Percentiles rank a stretch among this genome's conserved stretches.
Conservation (phyloP, 2,329 filamentous ascomycete genomes). For the Sphaceloma murrayae region DNA sequence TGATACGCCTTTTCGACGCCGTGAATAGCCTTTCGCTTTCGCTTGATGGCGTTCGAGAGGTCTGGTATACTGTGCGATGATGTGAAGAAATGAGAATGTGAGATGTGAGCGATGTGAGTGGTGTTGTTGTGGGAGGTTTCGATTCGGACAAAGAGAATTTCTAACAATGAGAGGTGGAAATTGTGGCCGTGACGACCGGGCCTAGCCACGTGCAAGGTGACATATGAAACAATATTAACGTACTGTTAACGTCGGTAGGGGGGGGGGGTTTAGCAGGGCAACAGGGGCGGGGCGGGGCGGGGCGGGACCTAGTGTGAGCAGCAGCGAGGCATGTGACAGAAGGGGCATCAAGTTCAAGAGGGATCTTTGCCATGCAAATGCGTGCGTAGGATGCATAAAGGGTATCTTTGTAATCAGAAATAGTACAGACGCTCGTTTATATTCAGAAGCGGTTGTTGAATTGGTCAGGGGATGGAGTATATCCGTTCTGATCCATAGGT, state of each 20-base stretch:
- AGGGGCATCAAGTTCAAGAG: neutral
- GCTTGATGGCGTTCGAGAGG: no score
- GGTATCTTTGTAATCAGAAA: slow-evolving; percentile 15
- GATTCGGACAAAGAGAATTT: neutral
- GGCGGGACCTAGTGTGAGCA: neutral
- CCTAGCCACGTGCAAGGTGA: neutral
- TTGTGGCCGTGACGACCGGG: neutral
- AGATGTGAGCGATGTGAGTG: no score
- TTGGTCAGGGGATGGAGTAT: neutral
- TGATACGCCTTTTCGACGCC: no score
- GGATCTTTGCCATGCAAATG: neutral
- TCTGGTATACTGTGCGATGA: no score
- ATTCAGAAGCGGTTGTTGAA: slow-evolving; percentile 12
- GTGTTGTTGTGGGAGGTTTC: neutral
- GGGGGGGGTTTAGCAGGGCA: neutral
- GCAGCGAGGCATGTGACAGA: slow-evolving; percentile 1
- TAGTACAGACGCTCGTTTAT: slow-evolving; percentile 13
- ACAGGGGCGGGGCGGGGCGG: neutral
- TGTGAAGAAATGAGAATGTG: no score
- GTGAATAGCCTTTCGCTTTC: no score
- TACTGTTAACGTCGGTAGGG: neutral
- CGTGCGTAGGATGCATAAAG: slow-evolving; percentile 1
- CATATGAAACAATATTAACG: neutral
- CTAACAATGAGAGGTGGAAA: neutral
- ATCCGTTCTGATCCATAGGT: slow-evolving; percentile 13